Conservation (phyloP, 805 yeast genomes). For the Candida ponderosae region DNA sequence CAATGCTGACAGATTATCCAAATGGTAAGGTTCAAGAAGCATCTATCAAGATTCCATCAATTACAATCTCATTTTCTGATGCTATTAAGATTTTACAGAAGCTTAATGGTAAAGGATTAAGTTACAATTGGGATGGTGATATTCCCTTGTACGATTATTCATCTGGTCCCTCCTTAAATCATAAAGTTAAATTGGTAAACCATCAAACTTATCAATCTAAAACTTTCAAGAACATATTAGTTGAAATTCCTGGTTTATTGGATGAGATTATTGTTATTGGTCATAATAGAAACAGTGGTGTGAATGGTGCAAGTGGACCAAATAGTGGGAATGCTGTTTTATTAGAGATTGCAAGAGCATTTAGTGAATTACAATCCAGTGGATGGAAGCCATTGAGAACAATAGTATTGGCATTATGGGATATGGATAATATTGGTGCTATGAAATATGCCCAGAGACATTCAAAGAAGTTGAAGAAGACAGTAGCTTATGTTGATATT, state of each 20-base stretch:
- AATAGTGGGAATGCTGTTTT: conserved; percentile 42
- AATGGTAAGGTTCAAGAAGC: conserved; percentile 42
- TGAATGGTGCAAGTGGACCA: conserved; percentile 38
- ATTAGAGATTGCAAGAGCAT: conserved; percentile 45
- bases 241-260: conserved; percentile 49
- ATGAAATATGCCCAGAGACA: conserved; percentile 71
- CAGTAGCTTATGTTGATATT: conserved; percentile 46
- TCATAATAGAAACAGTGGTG: conserved; percentile 41
- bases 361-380: conserved; percentile 31
- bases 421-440: conserved; percentile 75
- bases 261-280: conserved; percentile 50
- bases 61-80: conserved; percentile 40
- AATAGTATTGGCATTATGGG: conserved; percentile 70
- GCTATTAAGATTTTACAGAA: conserved; percentile 31
- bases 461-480: conserved; percentile 35
- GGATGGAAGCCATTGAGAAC: conserved; percentile 74
- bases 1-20: conserved; percentile 49
- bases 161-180: conserved; percentile 35
- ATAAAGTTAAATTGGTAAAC: conserved; percentile 30
- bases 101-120: conserved; percentile 29
- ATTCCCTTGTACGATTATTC: conserved; percentile 34
- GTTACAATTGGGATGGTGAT: conserved; percentile 31
- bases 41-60: conserved; percentile 43
- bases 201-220: conserved; percentile 32
- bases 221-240: conserved; percentile 41